phyloP scores from a whole-genome alignment of 805 yeast genomes.

The Candida schatavii region DNA sequence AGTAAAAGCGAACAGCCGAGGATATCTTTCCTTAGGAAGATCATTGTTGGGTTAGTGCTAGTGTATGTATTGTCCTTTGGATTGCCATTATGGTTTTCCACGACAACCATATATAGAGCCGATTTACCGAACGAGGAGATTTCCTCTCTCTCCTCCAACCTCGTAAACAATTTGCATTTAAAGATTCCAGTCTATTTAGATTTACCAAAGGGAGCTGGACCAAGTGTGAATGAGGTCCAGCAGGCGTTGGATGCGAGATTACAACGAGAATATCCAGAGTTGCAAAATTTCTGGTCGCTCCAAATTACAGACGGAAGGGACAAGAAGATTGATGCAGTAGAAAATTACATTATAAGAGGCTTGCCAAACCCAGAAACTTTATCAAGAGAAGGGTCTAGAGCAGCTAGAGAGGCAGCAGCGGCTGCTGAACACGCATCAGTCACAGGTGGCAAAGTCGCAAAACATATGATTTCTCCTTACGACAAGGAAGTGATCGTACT shows the following conservation, averaged over 20 bases:
- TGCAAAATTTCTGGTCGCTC: constrained; percentile 29
- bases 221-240: constrained; percentile 31
- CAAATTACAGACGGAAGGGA: constrained; percentile 16
- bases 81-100: constrained; percentile 55
- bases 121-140: constrained; percentile 51
- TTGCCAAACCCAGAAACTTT: constrained; percentile 15
- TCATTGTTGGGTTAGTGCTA: constrained; percentile 6
- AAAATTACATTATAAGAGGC: constrained; percentile 35
- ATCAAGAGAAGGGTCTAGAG: constrained; percentile 3
- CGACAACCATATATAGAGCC: constrained; percentile 65
- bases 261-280: constrained; percentile 16
- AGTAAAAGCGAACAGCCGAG: constrained; percentile 5
- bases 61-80: constrained; percentile 35
- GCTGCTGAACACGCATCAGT: constrained; percentile 2
- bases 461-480: constrained; percentile 33
- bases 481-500: constrained; percentile 28
- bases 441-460: too few species aligned
- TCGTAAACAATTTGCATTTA: constrained; percentile 23
- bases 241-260: constrained; percentile 28
- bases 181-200: constrained; percentile 46
- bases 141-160: constrained; percentile 22
- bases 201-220: constrained; percentile 16
- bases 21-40: constrained; percentile 1
- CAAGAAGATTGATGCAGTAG: constrained; percentile 13
- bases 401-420: background rate